A percentile compares a stretch with the other conserved stretches of the same genome.
Evolutionary conservation across 352 stramenopile species (phyloP).

Genomic region (Peronospora tabacina): DNA sequence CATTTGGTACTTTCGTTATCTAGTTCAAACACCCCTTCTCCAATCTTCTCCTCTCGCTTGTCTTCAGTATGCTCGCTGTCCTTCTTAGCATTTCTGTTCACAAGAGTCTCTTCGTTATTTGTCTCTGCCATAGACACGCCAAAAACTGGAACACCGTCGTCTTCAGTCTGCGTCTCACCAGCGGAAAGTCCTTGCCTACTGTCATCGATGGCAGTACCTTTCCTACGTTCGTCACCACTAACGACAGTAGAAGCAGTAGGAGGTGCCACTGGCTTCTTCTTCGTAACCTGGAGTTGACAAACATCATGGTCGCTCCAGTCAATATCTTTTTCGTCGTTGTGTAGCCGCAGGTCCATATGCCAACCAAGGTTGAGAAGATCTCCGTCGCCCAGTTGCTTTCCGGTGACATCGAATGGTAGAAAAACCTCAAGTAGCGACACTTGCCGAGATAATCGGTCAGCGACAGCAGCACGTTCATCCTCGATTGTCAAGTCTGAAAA

Average conservation of each 20-base stretch:
- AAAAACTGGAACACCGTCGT: conserved; percentile 4
- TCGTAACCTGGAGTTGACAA: conserved; percentile 42
- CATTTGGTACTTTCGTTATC: conserved; percentile 17
- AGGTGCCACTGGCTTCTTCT: conserved; percentile 20
- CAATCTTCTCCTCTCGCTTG: conserved; percentile 5
- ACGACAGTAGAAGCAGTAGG: conserved; percentile 5
- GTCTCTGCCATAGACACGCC: background rate
- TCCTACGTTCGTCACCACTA: conserved; percentile 13
- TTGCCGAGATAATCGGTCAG: conserved; percentile 10
- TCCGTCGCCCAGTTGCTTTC: conserved; percentile 46
- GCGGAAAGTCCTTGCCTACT: conserved; percentile 1
- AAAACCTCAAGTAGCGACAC: conserved; percentile 44
- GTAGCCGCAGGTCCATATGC: conserved; percentile 41
- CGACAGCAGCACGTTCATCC: conserved; percentile 1
- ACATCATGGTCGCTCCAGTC: conserved; percentile 46
- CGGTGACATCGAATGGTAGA: conserved; percentile 63
- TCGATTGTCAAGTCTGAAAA: conserved; percentile 1
- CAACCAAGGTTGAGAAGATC: conserved; percentile 49
- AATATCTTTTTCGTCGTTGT: conserved; percentile 50
- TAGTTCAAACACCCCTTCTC: conserved; percentile 11
- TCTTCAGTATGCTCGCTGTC: conserved; percentile 4
- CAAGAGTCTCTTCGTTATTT: conserved; percentile 13
- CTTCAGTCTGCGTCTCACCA: conserved; percentile 3
- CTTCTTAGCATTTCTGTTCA: conserved; percentile 2
- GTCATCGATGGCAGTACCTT: background rate